Conservation (phyloP, 768 basidiomycete species). For the Hebeloma cylindrosporum region DNA sequence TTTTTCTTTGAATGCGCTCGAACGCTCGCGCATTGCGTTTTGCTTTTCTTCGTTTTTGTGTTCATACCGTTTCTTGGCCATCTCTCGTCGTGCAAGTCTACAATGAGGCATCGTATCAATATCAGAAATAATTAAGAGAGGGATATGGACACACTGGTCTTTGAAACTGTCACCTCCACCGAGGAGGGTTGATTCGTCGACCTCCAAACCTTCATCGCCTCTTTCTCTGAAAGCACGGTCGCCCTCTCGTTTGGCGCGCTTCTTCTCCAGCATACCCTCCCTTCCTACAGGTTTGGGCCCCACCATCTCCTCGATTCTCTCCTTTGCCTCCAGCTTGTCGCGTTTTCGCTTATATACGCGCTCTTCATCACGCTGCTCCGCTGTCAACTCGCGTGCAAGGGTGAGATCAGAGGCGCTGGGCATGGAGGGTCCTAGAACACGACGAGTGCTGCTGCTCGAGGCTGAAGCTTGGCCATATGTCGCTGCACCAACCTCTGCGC, state of each 20-base stretch:
- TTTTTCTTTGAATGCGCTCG: constrained; percentile 65
- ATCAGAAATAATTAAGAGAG: constrained; percentile 8
- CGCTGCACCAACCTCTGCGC: constrained; percentile 57
- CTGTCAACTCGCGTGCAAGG: constrained; percentile 62
- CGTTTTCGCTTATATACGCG: constrained; percentile 63
- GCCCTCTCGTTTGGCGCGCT: constrained; percentile 66
- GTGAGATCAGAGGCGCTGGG: constrained; percentile 70
- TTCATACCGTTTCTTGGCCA: constrained; percentile 60
- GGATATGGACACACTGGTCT: constrained; percentile 54
- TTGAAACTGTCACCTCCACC: constrained; percentile 84
- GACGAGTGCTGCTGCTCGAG: constrained; percentile 32
- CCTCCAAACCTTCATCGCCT: constrained; percentile 76
- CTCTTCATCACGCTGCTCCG: constrained; percentile 53
- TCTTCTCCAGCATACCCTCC: constrained; percentile 88
- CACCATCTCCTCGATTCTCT: constrained; percentile 72
- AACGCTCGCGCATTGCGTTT: constrained; percentile 58
- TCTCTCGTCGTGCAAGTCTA: constrained; percentile 69
- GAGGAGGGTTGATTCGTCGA: constrained; percentile 76
- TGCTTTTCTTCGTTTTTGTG: constrained; percentile 59
- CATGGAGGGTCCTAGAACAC: constrained; percentile 64
- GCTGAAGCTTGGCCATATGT: constrained; percentile 36
- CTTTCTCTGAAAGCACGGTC: constrained; percentile 73
- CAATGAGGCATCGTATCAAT: constrained; percentile 4
- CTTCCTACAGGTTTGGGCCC: constrained; percentile 80
- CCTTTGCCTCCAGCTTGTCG: constrained; percentile 62